A percentile compares a stretch with the other conserved stretches of the same genome.
phyloP scores from a whole-genome alignment of 2,329 filamentous ascomycete genomes.

The Diaporthe batatas region DNA sequence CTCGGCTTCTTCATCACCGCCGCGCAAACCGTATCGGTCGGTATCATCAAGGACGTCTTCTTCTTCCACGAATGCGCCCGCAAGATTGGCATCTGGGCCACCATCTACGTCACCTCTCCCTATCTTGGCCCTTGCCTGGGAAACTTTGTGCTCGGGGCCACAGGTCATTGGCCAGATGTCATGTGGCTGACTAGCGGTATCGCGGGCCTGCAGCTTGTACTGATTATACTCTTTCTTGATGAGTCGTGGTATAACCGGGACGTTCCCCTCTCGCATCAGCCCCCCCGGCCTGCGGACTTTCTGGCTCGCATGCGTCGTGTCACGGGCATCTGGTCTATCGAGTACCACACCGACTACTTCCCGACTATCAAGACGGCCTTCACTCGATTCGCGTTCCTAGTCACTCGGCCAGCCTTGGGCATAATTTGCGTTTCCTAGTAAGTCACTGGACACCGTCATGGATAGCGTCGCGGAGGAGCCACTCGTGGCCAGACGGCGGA shows the following conservation, averaged over 20 bases:
- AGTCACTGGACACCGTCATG: neutral
- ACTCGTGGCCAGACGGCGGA: neutral
- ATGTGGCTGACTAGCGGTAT: slow-evolving; percentile 50
- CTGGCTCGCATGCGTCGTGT: neutral
- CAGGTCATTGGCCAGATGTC: slow-evolving; percentile 50
- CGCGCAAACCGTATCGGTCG: slow-evolving; percentile 53
- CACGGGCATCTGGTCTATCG: neutral
- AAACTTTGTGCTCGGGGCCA: slow-evolving; percentile 52
- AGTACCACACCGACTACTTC: neutral
- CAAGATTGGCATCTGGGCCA: slow-evolving; percentile 51
- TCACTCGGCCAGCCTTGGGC: neutral
- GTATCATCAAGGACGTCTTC: slow-evolving; percentile 59
- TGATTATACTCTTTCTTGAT: slow-evolving; percentile 45
- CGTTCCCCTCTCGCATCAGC: neutral
- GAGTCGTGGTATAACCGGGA: slow-evolving; percentile 11
- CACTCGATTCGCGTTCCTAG: neutral
- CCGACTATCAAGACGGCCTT: neutral
- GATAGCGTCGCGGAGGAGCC: neutral
- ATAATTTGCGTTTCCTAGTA: neutral
- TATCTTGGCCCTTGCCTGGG: slow-evolving; percentile 49
- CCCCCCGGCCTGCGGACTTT: neutral
- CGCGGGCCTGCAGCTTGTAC: slow-evolving; percentile 46
- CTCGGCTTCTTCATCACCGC: slow-evolving; percentile 60
- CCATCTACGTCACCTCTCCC: slow-evolving; percentile 44
- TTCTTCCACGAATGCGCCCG: slow-evolving; percentile 60